Base-by-base conservation (phyloP, 352 stramenopile species). In the Phytopythium boreale region DNA sequence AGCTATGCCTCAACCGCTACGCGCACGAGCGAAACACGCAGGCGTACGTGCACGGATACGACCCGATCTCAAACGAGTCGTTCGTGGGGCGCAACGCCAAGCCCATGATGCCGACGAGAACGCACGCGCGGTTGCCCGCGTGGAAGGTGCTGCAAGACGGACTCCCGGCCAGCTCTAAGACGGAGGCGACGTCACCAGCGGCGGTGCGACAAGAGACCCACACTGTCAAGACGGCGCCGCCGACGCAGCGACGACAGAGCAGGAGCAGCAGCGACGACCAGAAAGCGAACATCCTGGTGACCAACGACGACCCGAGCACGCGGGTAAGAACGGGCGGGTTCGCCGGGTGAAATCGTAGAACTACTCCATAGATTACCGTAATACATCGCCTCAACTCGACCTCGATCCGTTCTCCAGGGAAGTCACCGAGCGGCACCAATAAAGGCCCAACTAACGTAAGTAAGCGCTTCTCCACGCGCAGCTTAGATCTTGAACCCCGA, bases 21-120 rank as follows among this genome's bases (percentile, higher is more conserved):
- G 74, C 81, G 1, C 79, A 90, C 47, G 77, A 84, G 59, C 81
- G 84, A 11, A 80, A 90, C 50, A 63, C 66, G 24, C 59, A 90
- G 58, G 71, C 67, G 5, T 84, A 84, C 22, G 67, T 77, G 20
- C 84, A 92, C 53, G 80, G 81, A 50, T 90, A 80, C 43, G 78
- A 92, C 29, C 79, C 83, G 22, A 69, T 92, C 41, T 84, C 84
- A 0, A 89, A 92, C 61, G 68, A 89, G 36, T 53, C 71, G 4
- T 90, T 83, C 26, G 65, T 69, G 1, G 84, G 84, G 1, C 70
- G 76, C 63, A 58, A 84, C 24, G 69, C 76, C 15, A 89, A 90
- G 55, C 43, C 64, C 1, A 78, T 68, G 17, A 65, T 81, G 51
- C 61, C 80, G 19, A 74, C 76, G 27, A 66, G 80, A 22, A 89